These are phyloP conservation scores for Magnaporthiopsis poae DNA, from an alignment of 2,329 filamentous ascomycete genomes.

Conservation along the genomic window DNA sequence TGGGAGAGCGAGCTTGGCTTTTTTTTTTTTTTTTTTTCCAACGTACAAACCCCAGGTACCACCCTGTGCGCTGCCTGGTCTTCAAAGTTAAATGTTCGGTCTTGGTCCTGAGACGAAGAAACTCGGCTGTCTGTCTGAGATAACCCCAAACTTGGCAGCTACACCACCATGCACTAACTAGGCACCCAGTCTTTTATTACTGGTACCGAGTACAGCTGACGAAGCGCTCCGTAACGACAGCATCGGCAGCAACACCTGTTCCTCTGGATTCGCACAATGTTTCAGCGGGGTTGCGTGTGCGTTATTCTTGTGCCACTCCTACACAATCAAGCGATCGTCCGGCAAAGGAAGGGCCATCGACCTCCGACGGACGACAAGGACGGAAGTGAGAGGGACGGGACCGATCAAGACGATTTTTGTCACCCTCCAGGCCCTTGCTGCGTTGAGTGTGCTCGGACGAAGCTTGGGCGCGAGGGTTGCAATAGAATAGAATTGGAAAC, in stretches of 20 bases:
- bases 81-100: no score
- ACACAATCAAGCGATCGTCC: background rate
- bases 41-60: no score
- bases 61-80: no score
- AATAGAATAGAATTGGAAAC: background rate
- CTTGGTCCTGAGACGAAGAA: no score
- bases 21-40: no score
- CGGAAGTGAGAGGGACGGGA: background rate
- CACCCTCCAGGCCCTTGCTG: background rate
- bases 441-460: background rate
- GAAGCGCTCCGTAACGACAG: background rate
- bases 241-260: background rate
- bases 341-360: background rate
- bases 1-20: no score
- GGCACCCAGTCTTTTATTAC: background rate
- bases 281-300: background rate
- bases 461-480: background rate
- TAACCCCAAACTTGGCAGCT: no score
- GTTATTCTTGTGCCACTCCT: background rate
- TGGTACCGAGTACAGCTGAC: background rate
- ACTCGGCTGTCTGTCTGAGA: no score
- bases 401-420: background rate
- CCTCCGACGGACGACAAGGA: background rate
- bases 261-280: background rate
- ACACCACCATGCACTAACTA: no score